Evolutionary conservation across 805 yeast species (phyloP).

Genomic region (Clavispora asparagi): DNA sequence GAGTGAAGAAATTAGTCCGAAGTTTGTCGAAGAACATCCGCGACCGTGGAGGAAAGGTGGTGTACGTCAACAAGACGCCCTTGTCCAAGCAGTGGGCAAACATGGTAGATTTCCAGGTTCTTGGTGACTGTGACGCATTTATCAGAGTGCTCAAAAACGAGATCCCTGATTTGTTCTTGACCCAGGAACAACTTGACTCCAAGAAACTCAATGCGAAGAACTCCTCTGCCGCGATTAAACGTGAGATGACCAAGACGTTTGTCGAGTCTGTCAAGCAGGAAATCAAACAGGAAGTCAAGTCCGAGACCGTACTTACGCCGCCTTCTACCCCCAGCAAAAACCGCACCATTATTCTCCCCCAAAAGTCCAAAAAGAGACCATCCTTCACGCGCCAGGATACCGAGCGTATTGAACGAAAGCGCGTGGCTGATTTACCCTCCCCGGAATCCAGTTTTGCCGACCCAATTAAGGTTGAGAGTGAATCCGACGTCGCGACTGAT

Average conservation of each 20-base stretch:
- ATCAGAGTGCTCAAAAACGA: slow-evolving; percentile 48
- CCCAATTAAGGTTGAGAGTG: slow-evolving; percentile 11
- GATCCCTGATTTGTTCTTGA: slow-evolving; percentile 58
- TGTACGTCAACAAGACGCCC: slow-evolving; percentile 68
- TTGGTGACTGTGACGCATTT: slow-evolving; percentile 80
- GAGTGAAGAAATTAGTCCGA: slow-evolving; percentile 75
- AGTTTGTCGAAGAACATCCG: slow-evolving; percentile 66
- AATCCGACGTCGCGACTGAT: slow-evolving; percentile 12
- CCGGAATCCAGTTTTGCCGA: slow-evolving; percentile 33
- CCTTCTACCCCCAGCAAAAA: slow-evolving; percentile 30
- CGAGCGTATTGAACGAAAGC: slow-evolving; percentile 3
- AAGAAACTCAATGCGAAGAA: slow-evolving; percentile 28
- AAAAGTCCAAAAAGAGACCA: slow-evolving; percentile 9
- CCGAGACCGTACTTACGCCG: slow-evolving; percentile 22
- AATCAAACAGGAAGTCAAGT: slow-evolving; percentile 9
- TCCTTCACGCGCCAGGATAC: slow-evolving; percentile 9
- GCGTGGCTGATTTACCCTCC: slow-evolving; percentile 22
- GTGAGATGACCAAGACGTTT: background rate
- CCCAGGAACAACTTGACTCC: slow-evolving; percentile 46
- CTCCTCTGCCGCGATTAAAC: background rate
- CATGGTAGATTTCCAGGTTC: slow-evolving; percentile 72
- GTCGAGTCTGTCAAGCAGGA: slow-evolving; percentile 4
- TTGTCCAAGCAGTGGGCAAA: slow-evolving; percentile 63
- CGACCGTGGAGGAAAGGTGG: slow-evolving; percentile 71
- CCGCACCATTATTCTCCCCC: slow-evolving; percentile 14